Evolutionary conservation across 2,329 filamentous ascomycete species (phyloP).

Genomic region (Arthrinium phaeospermum): DNA sequence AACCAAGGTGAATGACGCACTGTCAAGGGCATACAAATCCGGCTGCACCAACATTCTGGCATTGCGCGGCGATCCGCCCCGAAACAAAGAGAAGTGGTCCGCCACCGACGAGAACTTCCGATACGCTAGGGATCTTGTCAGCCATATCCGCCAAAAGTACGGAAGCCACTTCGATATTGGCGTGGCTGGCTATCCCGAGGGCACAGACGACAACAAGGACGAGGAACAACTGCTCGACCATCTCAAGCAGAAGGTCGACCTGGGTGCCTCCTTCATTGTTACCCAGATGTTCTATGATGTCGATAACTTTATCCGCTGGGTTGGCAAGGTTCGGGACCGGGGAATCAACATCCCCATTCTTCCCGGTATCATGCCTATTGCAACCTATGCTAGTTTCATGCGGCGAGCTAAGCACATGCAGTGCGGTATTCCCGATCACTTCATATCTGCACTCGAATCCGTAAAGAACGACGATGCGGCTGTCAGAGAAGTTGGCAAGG

Average conservation of each 20-base stretch:
- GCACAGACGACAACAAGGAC: constrained; percentile 90
- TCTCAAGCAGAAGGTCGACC: constrained; percentile 96
- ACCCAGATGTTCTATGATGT: constrained; percentile 99
- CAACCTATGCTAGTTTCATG: constrained; percentile 92
- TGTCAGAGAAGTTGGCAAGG: constrained; percentile 87
- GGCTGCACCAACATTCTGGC: constrained; percentile 98
- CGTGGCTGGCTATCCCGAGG: constrained; percentile 95
- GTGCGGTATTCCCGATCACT: constrained; percentile 79
- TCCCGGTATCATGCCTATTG: constrained; percentile 93
- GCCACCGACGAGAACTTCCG: constrained; percentile 85
- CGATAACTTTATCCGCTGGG: constrained; percentile 93
- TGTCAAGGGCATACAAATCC: constrained; percentile 87
- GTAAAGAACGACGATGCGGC: constrained; percentile 96
- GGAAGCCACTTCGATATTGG: constrained; percentile 96
- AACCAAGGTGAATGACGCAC: constrained; percentile 87
- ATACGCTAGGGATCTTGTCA: constrained; percentile 87
- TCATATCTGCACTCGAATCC: constrained; percentile 83
- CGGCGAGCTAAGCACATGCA: constrained; percentile 91
- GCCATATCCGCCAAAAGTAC: constrained; percentile 78
- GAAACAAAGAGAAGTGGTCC: constrained; percentile 94
- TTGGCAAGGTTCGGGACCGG: constrained; percentile 80
- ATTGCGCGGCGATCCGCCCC: constrained; percentile 87
- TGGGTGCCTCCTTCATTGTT: constrained; percentile 90
- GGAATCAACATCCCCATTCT: constrained; percentile 87
- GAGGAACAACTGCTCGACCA: constrained; percentile 86